A percentile compares a stretch with the other conserved stretches of the same genome.
Conservation (phyloP, 257 asterid genomes). For the Verbena officinalis region DNA sequence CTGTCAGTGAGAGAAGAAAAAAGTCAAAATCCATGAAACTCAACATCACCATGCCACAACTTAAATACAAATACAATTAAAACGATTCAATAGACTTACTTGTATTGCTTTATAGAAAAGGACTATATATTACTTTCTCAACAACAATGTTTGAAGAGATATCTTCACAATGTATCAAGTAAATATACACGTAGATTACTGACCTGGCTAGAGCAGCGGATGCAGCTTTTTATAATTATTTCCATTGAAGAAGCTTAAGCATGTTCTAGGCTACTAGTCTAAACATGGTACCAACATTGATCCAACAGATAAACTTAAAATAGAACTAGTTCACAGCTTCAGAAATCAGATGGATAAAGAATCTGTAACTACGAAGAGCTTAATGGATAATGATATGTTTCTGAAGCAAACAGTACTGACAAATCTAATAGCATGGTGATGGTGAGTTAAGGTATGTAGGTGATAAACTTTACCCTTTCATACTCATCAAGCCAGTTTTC, state of each 20-base stretch:
- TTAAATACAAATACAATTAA: not conserved
- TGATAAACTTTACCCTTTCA: conserved; percentile 62
- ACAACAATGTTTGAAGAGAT: no score
- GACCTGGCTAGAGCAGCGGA: no score
- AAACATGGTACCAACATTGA: not conserved
- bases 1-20: conserved; percentile 39
- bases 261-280: no score
- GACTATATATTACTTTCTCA: no score
- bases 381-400: conserved; percentile 7
- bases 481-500: conserved; percentile 86
- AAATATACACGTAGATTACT: no score
- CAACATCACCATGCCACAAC: not conserved
- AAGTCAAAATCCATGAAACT: conserved; percentile 26
- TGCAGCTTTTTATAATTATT: no score
- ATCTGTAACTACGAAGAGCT: not conserved
- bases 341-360: conserved; percentile 7
- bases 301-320: conserved; percentile 2
- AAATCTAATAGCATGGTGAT: conserved; percentile 7
- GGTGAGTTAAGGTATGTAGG: conserved; percentile 1
- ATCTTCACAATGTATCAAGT: no score
- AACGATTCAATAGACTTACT: no score
- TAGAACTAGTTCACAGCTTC: conserved; percentile 1
- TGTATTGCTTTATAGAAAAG: conserved; percentile 2
- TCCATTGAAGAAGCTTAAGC: no score
- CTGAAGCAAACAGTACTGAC: conserved; percentile 17